A percentile compares a stretch with the other conserved stretches of the same genome.
These are phyloP conservation scores for Pseudozyma thailandica DNA, from an alignment of 1,284 basidiomycete genomes.

Conservation along the genomic window DNA sequence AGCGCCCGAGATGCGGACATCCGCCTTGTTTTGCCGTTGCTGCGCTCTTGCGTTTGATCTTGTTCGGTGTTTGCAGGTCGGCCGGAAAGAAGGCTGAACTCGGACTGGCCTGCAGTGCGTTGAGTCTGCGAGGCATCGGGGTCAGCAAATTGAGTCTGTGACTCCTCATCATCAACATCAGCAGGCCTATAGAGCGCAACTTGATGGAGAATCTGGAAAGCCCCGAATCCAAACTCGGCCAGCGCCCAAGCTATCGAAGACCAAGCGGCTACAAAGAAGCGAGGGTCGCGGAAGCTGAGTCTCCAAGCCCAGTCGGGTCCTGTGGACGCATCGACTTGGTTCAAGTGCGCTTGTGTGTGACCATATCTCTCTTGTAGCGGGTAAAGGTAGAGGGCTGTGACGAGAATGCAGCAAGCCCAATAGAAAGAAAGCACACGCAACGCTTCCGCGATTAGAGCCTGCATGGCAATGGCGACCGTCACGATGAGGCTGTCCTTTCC, in stretches of 20 bases:
- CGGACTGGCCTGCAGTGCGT: conserved; percentile 24
- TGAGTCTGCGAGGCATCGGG: not conserved
- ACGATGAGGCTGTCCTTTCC: conserved; percentile 28
- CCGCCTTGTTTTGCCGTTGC: conserved; percentile 33
- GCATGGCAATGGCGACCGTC: conserved; percentile 35
- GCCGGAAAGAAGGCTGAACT: conserved; percentile 36
- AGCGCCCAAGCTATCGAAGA: conserved; percentile 43
- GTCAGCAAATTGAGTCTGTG: not conserved
- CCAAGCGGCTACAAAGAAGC: conserved; percentile 48
- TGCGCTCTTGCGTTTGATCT: conserved; percentile 15
- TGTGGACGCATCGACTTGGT: not conserved
- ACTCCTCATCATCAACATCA: conserved; percentile 3
- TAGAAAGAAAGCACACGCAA: conserved; percentile 43
- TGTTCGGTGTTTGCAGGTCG: conserved; percentile 11
- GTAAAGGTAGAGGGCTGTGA: conserved; percentile 43
- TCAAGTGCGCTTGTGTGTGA: conserved; percentile 1
- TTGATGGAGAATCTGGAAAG: conserved; percentile 45
- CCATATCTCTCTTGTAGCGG: conserved; percentile 35
- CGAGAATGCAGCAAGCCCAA: conserved; percentile 46
- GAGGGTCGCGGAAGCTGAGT: conserved; percentile 36
- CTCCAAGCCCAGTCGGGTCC: conserved; percentile 45
- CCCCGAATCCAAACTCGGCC: conserved; percentile 39
- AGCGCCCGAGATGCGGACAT: conserved; percentile 41
- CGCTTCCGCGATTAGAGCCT: conserved; percentile 36
- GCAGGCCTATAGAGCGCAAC: conserved; percentile 42